Evolutionary conservation across 345 rosid genomes (phyloP).

Genomic region (Cardamine occulta): DNA sequence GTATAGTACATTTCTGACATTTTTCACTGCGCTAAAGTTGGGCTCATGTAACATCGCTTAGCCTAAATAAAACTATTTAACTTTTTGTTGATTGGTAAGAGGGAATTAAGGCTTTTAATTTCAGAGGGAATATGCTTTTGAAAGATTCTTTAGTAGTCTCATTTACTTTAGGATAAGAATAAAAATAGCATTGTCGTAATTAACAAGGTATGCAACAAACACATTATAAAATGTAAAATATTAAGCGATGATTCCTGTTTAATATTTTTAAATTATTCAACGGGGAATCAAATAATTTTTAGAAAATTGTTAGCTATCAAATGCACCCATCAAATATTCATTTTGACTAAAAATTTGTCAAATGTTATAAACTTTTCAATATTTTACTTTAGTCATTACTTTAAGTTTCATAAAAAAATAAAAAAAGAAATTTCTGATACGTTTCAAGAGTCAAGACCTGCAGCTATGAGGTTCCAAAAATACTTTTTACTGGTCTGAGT

Average conservation of each 20-base stretch:
- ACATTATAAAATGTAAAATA: neutral
- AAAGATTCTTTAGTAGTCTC: neutral
- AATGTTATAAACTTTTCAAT: neutral
- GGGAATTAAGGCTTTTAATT: neutral
- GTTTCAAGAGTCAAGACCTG: neutral
- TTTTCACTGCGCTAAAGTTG: neutral
- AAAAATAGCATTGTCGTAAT: neutral
- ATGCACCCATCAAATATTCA: neutral
- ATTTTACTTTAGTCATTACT: neutral
- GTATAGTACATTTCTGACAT: neutral
- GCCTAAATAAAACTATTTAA: neutral
- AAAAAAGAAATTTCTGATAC: too few species aligned
- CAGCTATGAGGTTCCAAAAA: neutral
- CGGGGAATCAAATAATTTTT: too few species aligned
- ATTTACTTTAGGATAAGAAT: neutral
- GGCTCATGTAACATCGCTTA: neutral
- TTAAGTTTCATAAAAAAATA: neutral
- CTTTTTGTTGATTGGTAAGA: neutral
- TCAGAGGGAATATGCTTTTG: slow-evolving; percentile 1
- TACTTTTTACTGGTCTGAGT: slow-evolving; percentile 1
- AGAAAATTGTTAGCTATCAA: neutral
- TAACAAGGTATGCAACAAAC: neutral
- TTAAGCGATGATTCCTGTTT: neutral
- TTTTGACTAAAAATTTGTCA: neutral
- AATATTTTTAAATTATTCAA: neutral